These are phyloP conservation scores for Xylaria nigripes DNA, from an alignment of 495 filamentous ascomycete genomes.

Conservation along the genomic window DNA sequence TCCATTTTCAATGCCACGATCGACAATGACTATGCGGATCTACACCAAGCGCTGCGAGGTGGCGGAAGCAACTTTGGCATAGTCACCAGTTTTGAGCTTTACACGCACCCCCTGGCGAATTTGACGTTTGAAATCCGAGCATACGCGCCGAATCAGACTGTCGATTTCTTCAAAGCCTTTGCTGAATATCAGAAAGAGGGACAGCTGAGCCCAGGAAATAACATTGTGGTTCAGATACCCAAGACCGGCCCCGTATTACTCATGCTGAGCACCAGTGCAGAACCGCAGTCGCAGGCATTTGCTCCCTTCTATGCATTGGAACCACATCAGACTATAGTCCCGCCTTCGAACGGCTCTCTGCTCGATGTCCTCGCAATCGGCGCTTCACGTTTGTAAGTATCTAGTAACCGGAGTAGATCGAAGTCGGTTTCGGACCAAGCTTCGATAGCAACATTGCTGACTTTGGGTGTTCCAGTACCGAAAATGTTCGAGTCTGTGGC, in stretches of 20 bases:
- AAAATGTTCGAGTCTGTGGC: constrained; percentile 15
- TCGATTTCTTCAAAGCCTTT: constrained; percentile 14
- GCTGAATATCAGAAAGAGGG: constrained; percentile 17
- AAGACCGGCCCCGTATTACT: constrained; percentile 13
- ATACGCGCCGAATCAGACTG: constrained; percentile 13
- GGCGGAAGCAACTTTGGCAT: constrained; percentile 41
- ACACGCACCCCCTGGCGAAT: constrained; percentile 29
- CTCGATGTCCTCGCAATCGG: constrained; percentile 12
- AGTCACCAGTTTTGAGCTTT: constrained; percentile 39
- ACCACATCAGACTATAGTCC: constrained; percentile 2
- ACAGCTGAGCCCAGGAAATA: constrained; percentile 10
- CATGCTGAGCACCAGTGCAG: constrained; percentile 11
- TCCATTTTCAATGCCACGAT: constrained; percentile 42
- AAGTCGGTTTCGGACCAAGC: too few species aligned
- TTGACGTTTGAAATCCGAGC: constrained; percentile 20
- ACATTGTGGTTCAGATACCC: constrained; percentile 12
- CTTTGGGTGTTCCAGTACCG: not conserved
- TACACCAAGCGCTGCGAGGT: constrained; percentile 37
- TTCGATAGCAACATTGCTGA: not conserved
- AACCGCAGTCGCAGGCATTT: constrained; percentile 9
- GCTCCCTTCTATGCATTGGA: constrained; percentile 14
- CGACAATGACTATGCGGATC: constrained; percentile 25
- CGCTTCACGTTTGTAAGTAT: constrained; percentile 13
- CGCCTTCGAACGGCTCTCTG: constrained; percentile 12
- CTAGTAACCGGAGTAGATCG: too few species aligned